Evolutionary conservation across 163 green algal species (phyloP).

Genomic region (Chlorella variabilis): DNA sequence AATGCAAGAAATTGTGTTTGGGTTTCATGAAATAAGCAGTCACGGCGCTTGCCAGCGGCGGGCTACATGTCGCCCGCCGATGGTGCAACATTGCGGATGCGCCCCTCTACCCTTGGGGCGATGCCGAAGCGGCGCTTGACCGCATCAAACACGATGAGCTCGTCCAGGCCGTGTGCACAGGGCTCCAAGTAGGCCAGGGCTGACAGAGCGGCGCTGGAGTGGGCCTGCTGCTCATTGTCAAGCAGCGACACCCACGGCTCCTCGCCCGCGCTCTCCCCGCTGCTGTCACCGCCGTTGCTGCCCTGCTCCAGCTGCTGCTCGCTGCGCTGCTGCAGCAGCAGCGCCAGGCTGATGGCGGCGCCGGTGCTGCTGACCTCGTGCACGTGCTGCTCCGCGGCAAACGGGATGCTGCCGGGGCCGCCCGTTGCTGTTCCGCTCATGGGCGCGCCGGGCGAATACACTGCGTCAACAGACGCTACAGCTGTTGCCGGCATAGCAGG

Average conservation of each 20-base stretch:
- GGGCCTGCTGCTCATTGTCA: background rate
- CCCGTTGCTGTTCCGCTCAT: background rate
- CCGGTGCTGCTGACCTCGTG: constrained; percentile 22
- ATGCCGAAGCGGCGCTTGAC: constrained; percentile 52
- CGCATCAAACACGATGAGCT: constrained; percentile 43
- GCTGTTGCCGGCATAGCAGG: background rate
- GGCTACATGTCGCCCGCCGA: no score
- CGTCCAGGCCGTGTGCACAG: constrained; percentile 34
- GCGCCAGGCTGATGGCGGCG: constrained; percentile 23
- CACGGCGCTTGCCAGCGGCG: no score
- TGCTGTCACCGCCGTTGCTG: background rate
- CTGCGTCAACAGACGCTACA: background rate
- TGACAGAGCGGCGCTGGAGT: constrained; percentile 10
- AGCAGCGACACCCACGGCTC: background rate
- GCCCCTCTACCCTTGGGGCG: constrained; percentile 52
- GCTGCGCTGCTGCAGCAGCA: constrained; percentile 26
- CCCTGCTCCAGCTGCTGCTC: background rate
- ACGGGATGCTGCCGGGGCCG: constrained; percentile 17
- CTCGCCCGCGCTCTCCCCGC: background rate
- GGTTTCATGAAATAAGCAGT: no score
- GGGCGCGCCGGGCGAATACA: constrained; percentile 1
- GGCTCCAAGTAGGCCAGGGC: constrained; percentile 32
- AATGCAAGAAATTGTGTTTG: no score
- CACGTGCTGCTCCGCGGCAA: constrained; percentile 15
- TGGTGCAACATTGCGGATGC: no score